Percentiles rank a stretch among this genome's conserved stretches.
These are phyloP conservation scores for Edaphochlamys debaryana DNA, from an alignment of 139 green algal species.

Conservation along the genomic window DNA sequence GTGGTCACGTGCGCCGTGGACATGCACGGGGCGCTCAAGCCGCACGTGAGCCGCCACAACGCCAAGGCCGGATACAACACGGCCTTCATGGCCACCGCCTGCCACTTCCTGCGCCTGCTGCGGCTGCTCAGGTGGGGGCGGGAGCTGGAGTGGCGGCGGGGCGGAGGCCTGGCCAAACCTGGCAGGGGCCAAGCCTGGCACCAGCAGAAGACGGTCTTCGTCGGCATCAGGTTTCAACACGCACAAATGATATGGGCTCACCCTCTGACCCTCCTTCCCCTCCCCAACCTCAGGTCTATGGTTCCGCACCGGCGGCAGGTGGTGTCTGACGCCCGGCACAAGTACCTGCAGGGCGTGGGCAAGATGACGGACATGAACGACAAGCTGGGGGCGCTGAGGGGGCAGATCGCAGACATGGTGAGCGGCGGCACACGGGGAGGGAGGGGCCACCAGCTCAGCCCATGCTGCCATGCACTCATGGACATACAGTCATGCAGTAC, in stretches of 20 bases:
- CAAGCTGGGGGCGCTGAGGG: constrained; percentile 40
- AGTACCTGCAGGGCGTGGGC: constrained; percentile 49
- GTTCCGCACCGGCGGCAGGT: constrained; percentile 37
- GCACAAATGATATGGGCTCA: too few species aligned
- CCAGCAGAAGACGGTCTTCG: too few species aligned
- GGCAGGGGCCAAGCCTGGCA: too few species aligned
- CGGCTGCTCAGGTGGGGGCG: constrained; percentile 11
- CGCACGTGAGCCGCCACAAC: constrained; percentile 19
- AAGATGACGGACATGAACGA: constrained; percentile 57
- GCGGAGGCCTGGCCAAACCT: too few species aligned
- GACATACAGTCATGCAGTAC: too few species aligned
- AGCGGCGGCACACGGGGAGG: too few species aligned
- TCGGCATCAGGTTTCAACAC: too few species aligned
- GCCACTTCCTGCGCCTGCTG: constrained; percentile 28
- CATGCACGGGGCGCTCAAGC: constrained; percentile 38
- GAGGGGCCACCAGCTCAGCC: too few species aligned
- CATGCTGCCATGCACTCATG: too few species aligned
- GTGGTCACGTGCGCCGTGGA: constrained; percentile 22
- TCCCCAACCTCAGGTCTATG: constrained; percentile 21
- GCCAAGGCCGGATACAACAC: constrained; percentile 19
- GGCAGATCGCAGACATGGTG: constrained; percentile 46
- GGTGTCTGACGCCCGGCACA: constrained; percentile 32
- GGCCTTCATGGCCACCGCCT: constrained; percentile 21
- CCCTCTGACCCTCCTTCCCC: too few species aligned
- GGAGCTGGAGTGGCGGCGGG: too few species aligned